These are phyloP conservation scores for Pulveroboletus sp. DNA, from an alignment of 768 basidiomycete genomes.

Conservation along the genomic window DNA sequence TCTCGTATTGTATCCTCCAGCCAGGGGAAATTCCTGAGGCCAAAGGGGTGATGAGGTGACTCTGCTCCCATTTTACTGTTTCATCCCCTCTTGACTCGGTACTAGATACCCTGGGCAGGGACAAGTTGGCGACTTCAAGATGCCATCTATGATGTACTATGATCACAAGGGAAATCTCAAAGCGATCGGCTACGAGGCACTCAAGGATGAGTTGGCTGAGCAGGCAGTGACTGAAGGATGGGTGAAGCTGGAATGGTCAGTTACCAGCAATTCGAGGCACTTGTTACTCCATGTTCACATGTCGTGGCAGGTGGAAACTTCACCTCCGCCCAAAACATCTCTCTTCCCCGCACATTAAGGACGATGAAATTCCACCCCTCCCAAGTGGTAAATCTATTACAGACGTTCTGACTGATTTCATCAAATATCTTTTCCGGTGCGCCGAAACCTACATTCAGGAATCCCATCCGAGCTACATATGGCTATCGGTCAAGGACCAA, in stretches of 20 bases:
- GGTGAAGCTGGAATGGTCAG: constrained; percentile 41
- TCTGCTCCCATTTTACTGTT: too few species aligned
- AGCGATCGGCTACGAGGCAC: constrained; percentile 40
- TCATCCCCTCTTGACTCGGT: neutral
- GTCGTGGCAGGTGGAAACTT: constrained; percentile 31
- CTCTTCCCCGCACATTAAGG: constrained; percentile 19
- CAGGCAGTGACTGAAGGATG: constrained; percentile 36
- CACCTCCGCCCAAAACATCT: constrained; percentile 34
- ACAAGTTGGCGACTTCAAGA: constrained; percentile 37
- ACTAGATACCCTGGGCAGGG: constrained; percentile 37
- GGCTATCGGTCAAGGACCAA: constrained; percentile 36
- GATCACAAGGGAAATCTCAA: constrained; percentile 33
- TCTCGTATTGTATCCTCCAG: constrained; percentile 37
- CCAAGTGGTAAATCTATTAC: constrained; percentile 35
- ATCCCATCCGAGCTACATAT: constrained; percentile 38
- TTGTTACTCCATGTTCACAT: neutral
- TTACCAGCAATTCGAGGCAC: neutral
- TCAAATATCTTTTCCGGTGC: constrained; percentile 41
- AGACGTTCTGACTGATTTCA: constrained; percentile 41
- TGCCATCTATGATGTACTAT: constrained; percentile 45
- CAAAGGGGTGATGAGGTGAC: constrained; percentile 16
- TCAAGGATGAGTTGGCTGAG: constrained; percentile 32
- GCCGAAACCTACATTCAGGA: constrained; percentile 41
- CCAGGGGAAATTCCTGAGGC: constrained; percentile 27
- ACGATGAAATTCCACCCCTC: constrained; percentile 34